Conservation (phyloP, 768 basidiomycete species). For the Neoboletus brunneissimus region DNA sequence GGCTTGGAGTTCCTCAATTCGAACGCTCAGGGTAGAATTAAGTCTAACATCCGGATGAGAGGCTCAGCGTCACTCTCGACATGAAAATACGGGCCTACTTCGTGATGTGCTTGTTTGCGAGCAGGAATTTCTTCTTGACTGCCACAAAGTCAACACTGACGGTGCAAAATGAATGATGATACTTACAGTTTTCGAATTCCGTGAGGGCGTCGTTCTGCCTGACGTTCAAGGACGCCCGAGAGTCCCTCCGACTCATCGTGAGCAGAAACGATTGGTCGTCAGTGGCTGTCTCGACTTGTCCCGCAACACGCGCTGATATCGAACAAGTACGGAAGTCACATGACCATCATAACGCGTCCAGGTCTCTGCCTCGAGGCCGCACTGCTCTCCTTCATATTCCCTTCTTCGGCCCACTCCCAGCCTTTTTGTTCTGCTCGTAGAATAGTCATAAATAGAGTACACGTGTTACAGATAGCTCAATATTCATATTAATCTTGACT, state of each 20-base stretch:
- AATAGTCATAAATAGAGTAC: slow-evolving; percentile 21
- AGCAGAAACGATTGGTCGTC: slow-evolving; percentile 16
- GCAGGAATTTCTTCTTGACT: slow-evolving; percentile 93
- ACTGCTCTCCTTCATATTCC: slow-evolving; percentile 26
- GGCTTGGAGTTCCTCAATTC: slow-evolving; percentile 80
- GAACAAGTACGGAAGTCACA: slow-evolving; percentile 30
- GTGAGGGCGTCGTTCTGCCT: slow-evolving; percentile 77
- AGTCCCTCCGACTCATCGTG: slow-evolving; percentile 36
- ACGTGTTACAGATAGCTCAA: slow-evolving; percentile 10
- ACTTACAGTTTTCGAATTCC: slow-evolving; percentile 82
- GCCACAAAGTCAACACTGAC: slow-evolving; percentile 27
- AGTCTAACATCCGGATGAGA: slow-evolving; percentile 44
- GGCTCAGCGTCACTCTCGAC: slow-evolving; percentile 7
- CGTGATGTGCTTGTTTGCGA: slow-evolving; percentile 89
- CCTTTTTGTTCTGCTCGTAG: slow-evolving; percentile 9
- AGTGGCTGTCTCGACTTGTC: slow-evolving; percentile 22
- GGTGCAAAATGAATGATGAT: slow-evolving; percentile 6
- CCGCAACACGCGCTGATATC: slow-evolving; percentile 35
- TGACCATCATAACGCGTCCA: slow-evolving; percentile 27
- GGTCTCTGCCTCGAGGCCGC: slow-evolving; percentile 27
- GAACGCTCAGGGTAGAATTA: slow-evolving; percentile 80
- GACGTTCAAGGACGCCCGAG: slow-evolving; percentile 49
- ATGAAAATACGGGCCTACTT: slow-evolving; percentile 50
- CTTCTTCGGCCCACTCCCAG: slow-evolving; percentile 15
- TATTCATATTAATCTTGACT: slow-evolving; percentile 16